Conservation (phyloP, 345 rosid genomes). For the Rhodomyrtus tomentosa region DNA sequence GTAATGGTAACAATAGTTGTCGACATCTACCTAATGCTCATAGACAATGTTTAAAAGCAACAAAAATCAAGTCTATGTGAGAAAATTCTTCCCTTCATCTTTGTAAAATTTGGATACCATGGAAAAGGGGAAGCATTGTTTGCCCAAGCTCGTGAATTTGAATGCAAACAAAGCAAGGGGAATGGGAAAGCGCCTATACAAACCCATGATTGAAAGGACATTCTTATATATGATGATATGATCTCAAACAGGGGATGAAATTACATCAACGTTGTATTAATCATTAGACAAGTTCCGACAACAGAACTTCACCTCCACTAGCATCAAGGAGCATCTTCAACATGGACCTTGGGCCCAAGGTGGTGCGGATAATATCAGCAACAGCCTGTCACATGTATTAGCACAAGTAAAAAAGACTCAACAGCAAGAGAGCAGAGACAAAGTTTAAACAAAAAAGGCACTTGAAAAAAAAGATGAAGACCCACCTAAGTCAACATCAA, state of each 20-base stretch:
- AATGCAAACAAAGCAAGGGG: not conserved
- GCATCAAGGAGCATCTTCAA: conserved; percentile 94
- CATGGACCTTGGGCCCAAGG: conserved; percentile 97
- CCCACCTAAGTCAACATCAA: too few species aligned
- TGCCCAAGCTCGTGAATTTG: not conserved
- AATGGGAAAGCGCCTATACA: not conserved
- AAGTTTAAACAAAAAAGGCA: not conserved
- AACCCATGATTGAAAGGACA: not conserved
- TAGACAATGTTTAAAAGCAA: not conserved
- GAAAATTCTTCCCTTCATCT: not conserved
- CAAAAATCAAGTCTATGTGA: not conserved
- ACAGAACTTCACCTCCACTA: conserved; percentile 46
- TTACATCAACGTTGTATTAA: not conserved
- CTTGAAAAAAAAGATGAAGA: not conserved
- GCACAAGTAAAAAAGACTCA: not conserved
- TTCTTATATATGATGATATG: not conserved
- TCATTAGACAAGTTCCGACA: not conserved
- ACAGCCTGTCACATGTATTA: conserved; percentile 42
- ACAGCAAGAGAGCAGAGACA: not conserved
- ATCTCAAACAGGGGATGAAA: not conserved
- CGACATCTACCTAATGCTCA: not conserved
- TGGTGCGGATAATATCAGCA: conserved; percentile 87
- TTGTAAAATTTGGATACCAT: not conserved
- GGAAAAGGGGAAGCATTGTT: not conserved
- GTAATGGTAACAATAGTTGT: not conserved